Evolutionary conservation across 2,329 filamentous ascomycete genomes (phyloP).

Genomic region (Coniochaeta sp.): DNA sequence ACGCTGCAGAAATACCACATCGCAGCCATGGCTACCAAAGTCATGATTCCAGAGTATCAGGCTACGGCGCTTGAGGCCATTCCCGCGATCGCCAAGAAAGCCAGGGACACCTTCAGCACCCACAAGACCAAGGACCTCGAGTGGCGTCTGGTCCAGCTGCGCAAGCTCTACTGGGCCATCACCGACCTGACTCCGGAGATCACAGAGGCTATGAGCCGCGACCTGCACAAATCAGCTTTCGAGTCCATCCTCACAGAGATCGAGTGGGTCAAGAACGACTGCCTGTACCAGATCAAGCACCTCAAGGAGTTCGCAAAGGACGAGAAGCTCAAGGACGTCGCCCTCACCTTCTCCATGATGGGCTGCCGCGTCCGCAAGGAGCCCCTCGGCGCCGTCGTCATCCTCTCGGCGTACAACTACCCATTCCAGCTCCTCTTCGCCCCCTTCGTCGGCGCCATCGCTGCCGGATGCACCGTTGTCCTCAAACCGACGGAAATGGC

Average conservation of each 20-base stretch:
- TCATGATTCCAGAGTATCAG: slow-evolving; percentile 42
- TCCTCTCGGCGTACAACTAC: slow-evolving; percentile 94
- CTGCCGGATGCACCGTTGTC: slow-evolving; percentile 82
- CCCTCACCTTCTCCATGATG: slow-evolving; percentile 60
- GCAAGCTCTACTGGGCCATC: slow-evolving; percentile 91
- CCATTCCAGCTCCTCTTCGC: slow-evolving; percentile 74
- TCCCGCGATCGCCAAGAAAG: slow-evolving; percentile 47
- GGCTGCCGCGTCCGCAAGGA: slow-evolving; percentile 77
- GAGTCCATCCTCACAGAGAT: slow-evolving; percentile 72
- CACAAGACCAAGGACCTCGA: slow-evolving; percentile 77
- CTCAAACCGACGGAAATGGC: slow-evolving; percentile 87
- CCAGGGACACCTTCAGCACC: slow-evolving; percentile 64
- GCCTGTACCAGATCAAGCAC: slow-evolving; percentile 69
- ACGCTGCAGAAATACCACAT: not conserved
- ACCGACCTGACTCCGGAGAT: slow-evolving; percentile 70
- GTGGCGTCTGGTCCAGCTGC: slow-evolving; percentile 78
- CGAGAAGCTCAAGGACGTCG: slow-evolving; percentile 63
- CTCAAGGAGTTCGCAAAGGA: slow-evolving; percentile 78
- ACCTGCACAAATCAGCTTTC: slow-evolving; percentile 70
- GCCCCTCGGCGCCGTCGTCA: slow-evolving; percentile 72
- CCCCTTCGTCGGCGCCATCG: slow-evolving; percentile 82
- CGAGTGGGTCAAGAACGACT: slow-evolving; percentile 73
- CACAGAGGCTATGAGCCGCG: slow-evolving; percentile 65
- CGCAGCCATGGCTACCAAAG: slow-evolving; percentile 29
- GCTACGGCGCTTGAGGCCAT: slow-evolving; percentile 62